Evolutionary conservation across 495 filamentous ascomycete species (phyloP).

Genomic region (Aspergillus taichungensis): DNA sequence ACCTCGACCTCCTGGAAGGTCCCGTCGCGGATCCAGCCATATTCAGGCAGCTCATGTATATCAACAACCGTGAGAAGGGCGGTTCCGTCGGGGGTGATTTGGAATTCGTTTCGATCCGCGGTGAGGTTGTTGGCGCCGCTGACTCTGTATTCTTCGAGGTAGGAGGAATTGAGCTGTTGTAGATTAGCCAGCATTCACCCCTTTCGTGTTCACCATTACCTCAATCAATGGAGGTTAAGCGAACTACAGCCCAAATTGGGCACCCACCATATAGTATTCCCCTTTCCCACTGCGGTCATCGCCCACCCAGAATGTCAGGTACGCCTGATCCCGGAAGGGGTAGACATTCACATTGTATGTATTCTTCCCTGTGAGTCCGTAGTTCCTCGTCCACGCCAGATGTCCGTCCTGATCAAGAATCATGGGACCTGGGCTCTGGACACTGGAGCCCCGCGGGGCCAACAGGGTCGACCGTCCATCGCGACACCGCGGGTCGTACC

Average conservation of each 20-base stretch:
- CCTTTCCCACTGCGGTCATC: conserved; percentile 40
- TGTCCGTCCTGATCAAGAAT: conserved; percentile 36
- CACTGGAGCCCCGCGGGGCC: conserved; percentile 31
- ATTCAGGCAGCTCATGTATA: conserved; percentile 28
- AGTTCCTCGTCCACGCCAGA: conserved; percentile 33
- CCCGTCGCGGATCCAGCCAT: conserved; percentile 45
- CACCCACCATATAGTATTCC: conserved; percentile 39
- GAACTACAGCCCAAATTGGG: too few species aligned
- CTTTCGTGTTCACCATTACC: not conserved
- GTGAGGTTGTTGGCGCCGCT: conserved; percentile 21
- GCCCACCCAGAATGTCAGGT: conserved; percentile 45
- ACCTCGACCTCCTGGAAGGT: conserved; percentile 43
- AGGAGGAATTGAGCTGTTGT: conserved; percentile 38
- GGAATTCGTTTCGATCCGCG: conserved; percentile 39
- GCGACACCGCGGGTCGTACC: conserved; percentile 20
- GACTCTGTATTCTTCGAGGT: conserved; percentile 37
- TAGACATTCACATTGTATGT: conserved; percentile 36
- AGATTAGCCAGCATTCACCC: not conserved
- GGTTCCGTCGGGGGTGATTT: conserved; percentile 39
- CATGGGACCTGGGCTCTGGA: conserved; percentile 29
- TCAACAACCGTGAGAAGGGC: conserved; percentile 45
- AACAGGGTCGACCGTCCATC: conserved; percentile 34
- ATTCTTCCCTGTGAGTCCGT: conserved; percentile 8
- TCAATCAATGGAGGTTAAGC: too few species aligned
- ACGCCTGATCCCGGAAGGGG: conserved; percentile 29